Evolutionary conservation across 2,329 filamentous ascomycete species (phyloP).

Genomic region (Neofusicoccum laricinum): DNA sequence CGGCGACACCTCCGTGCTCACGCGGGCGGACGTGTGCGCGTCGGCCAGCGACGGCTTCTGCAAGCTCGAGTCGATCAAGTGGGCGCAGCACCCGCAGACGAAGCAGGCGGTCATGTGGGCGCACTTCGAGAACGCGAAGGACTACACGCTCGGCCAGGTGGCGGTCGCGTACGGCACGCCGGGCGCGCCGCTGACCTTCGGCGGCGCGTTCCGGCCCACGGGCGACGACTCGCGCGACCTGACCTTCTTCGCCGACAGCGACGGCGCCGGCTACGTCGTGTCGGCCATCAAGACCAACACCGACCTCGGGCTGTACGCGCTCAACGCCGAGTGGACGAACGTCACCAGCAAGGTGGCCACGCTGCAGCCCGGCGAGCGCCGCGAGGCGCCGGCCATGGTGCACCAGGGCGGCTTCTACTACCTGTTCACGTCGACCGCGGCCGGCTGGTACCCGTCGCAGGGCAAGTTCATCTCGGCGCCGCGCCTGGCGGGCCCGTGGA

Average conservation of each 20-base stretch:
- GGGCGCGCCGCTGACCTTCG: slow-evolving; percentile 19
- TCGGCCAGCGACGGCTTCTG: slow-evolving; percentile 3
- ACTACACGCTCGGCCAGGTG: slow-evolving; percentile 21
- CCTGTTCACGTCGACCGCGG: slow-evolving; percentile 21
- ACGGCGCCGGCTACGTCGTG: slow-evolving; percentile 18
- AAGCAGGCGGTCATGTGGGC: slow-evolving; percentile 22
- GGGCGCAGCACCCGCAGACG: slow-evolving; percentile 17
- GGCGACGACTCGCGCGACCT: slow-evolving; percentile 23
- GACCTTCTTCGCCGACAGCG: slow-evolving; percentile 22
- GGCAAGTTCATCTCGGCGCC: slow-evolving; percentile 3
- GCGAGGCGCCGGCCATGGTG: slow-evolving; percentile 22
- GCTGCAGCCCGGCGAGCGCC: slow-evolving; percentile 18
- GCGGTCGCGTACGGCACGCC: slow-evolving; percentile 22
- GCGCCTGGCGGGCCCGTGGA: slow-evolving; percentile 11
- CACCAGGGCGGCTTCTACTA: slow-evolving; percentile 20
- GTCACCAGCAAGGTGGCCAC: slow-evolving; percentile 18
- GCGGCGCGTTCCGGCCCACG: slow-evolving; percentile 19
- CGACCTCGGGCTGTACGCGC: slow-evolving; percentile 23
- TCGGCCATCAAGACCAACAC: slow-evolving; percentile 22
- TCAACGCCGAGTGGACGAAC: slow-evolving; percentile 20
- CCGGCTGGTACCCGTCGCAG: slow-evolving; percentile 23
- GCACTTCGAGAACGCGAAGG: slow-evolving; percentile 21
- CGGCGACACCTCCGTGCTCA: slow-evolving; percentile 19
- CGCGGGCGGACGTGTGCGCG: neutral
- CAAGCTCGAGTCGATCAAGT: slow-evolving; percentile 21